Conservation (phyloP, 2,329 filamentous ascomycete species). For the Penicillium glabrum region DNA sequence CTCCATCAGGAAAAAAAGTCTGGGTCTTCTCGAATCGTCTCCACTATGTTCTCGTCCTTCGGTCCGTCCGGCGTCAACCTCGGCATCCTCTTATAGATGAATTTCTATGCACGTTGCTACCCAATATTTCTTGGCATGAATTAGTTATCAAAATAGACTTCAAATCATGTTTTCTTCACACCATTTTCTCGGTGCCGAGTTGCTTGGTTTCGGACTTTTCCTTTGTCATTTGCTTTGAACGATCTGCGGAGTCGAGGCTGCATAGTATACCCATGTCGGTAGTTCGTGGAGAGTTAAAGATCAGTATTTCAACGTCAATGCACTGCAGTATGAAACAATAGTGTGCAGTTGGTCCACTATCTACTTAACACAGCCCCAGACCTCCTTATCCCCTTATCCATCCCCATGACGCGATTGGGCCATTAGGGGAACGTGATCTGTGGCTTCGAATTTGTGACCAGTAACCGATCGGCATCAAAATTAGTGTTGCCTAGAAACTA, state of each 20-base stretch:
- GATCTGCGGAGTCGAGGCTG: background rate
- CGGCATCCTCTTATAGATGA: background rate
- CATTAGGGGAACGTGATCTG: background rate
- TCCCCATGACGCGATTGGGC: background rate
- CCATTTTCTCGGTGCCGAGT: background rate
- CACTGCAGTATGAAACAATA: background rate
- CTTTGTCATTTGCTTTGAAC: background rate
- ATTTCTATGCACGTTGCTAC: background rate
- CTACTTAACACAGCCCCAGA: background rate
- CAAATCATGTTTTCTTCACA: background rate
- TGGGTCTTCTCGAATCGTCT: background rate
- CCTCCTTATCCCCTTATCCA: background rate
- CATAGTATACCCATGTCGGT: background rate
- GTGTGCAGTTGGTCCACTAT: background rate
- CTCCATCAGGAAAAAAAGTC: background rate
- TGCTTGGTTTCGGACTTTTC: background rate
- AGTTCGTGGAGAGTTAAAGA: background rate
- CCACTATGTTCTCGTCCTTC: background rate
- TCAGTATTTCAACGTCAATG: background rate
- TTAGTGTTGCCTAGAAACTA: conserved; percentile 4
- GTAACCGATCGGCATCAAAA: background rate
- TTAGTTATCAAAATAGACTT: background rate
- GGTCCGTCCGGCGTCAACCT: background rate
- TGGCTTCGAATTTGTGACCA: background rate
- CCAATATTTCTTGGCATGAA: background rate